phyloP scores from a whole-genome alignment of 306 rosid species.

The Macrotyloma uniflorum region DNA sequence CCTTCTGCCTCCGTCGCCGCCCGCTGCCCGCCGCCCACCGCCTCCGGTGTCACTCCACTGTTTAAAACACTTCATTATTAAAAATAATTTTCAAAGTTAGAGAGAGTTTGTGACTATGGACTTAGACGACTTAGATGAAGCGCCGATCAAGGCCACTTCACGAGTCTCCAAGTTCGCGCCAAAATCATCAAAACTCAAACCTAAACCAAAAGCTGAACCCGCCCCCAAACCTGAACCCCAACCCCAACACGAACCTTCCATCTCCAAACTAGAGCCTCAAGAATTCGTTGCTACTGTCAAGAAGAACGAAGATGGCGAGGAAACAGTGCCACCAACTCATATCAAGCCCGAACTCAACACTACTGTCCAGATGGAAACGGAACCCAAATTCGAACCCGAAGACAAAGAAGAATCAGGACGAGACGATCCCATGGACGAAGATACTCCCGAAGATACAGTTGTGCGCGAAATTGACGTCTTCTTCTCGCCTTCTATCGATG shows the following conservation, averaged over 20 bases:
- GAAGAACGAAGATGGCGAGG: slow-evolving; percentile 44
- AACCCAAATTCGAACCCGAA: slow-evolving; percentile 38
- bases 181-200: slow-evolving; percentile 60
- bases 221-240: slow-evolving; percentile 40
- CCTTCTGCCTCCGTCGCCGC: no score
- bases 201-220: slow-evolving; percentile 45
- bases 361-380: slow-evolving; percentile 51
- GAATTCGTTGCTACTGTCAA: slow-evolving; percentile 26
- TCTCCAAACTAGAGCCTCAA: slow-evolving; percentile 48
- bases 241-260: neutral
- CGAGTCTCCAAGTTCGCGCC: slow-evolving; percentile 71
- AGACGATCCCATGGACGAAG: slow-evolving; percentile 64
- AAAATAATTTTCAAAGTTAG: no score
- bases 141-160: slow-evolving; percentile 49
- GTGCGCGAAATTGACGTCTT: slow-evolving; percentile 89
- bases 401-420: slow-evolving; percentile 31
- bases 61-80: no score
- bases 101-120: slow-evolving; percentile 52
- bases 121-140: slow-evolving; percentile 67
- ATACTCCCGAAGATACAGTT: slow-evolving; percentile 56
- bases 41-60: no score
- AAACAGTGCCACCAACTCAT: neutral
- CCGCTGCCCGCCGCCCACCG: no score
- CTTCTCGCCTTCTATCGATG: slow-evolving; percentile 59
- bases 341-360: slow-evolving; percentile 41